Evolutionary conservation across 2,329 filamentous ascomycete species (phyloP), one percentile per base, ranked within the genome.

Genomic region (Botrytis squamosa): DNA sequence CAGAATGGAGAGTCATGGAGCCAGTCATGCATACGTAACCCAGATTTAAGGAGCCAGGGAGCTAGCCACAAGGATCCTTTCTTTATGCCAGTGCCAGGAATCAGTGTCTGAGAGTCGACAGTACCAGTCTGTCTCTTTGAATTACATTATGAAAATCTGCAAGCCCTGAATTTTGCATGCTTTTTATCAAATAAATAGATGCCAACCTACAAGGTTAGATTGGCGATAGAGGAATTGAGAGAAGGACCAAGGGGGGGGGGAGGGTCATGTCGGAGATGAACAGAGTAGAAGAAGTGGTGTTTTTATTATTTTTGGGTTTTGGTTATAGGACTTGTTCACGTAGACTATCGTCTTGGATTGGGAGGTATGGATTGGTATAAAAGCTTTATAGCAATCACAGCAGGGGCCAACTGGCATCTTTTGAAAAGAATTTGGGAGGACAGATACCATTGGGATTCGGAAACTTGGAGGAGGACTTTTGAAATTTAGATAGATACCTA

Each of bases 11-110:
- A 73, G 71, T 73, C 72, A 65, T 73, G 72, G 22, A 52, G 22
- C 72, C 72, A 73, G 72, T 71, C 72, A 73, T 73, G 72, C 72
- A 73, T 38, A 49, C 29, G 36, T 44, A 60, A 18, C 14, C 52
- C 63, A 60, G 62, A 33, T 40, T 72, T 4, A 52, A 52, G 52
- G 64, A 49, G 33, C 55, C 42, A 60, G 10, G 52, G 64, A 49
- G 25, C 64, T 33, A 62, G 25, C 55, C 64, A 49, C 7, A 49
- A 68, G 64, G 55, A 52, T 14, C 4, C 33, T 52, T 72, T 52
- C 7, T 36, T 25, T 14, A 67, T 33, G 49, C 25, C 46, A n/a
- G 16, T 42, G 44, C 70, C 64, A 44, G 55, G 63, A 16, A 68
- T 68, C 22, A 46, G 36, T 59, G 18, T 42, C 14, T 29, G 25